Evolutionary conservation across 1,284 basidiomycete genomes (phyloP).

Genomic region (Trametes sp.): DNA sequence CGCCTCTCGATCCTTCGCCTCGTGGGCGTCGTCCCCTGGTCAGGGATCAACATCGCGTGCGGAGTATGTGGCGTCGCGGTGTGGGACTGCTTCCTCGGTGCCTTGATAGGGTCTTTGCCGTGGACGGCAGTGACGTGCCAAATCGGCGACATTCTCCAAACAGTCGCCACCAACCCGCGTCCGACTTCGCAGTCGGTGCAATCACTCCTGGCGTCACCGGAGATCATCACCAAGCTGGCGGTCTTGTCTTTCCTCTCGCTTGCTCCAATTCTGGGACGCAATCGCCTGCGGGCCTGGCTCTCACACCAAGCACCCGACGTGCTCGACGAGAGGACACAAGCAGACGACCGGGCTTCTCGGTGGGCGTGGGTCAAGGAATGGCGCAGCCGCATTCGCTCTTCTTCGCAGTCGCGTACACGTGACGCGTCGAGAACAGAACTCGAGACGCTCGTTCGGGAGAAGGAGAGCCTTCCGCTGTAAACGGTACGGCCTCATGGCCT

Average conservation of each 20-base stretch:
- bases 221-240: constrained; percentile 75
- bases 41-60: constrained; percentile 93
- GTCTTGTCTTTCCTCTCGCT: constrained; percentile 78
- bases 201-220: constrained; percentile 73
- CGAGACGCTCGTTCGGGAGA: constrained; percentile 40
- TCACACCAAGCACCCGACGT: constrained; percentile 37
- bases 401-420: constrained; percentile 51
- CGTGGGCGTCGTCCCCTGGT: constrained; percentile 92
- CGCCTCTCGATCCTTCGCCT: constrained; percentile 85
- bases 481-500: background rate
- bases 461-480: constrained; percentile 40
- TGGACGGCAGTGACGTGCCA: constrained; percentile 91
- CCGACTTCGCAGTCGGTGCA: constrained; percentile 75
- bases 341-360: constrained; percentile 50
- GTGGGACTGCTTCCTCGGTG: constrained; percentile 77
- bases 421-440: constrained; percentile 36
- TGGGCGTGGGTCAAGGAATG: constrained; percentile 71
- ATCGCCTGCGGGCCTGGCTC: constrained; percentile 64
- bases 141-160: constrained; percentile 85
- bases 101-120: constrained; percentile 82
- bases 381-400: constrained; percentile 55
- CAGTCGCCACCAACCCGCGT: constrained; percentile 71
- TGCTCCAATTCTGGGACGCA: constrained; percentile 78
- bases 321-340: constrained; percentile 10
- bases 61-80: constrained; percentile 86